Conservation (phyloP, 163 green algal species). For the Chloromonas sp. region DNA sequence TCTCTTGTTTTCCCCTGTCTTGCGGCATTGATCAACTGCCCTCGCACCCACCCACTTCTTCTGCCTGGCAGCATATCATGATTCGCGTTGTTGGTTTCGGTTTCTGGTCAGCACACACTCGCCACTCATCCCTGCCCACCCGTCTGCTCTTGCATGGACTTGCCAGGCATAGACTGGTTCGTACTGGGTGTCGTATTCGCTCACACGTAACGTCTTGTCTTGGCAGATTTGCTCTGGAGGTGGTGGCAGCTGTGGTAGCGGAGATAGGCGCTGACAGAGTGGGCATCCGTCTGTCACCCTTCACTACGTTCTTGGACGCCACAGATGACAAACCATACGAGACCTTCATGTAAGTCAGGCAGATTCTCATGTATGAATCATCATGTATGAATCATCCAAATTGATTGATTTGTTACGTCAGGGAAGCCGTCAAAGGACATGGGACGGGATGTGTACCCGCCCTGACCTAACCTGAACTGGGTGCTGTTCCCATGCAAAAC, state of each 20-base stretch:
- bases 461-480: not conserved
- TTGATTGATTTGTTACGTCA: not conserved
- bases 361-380: not conserved
- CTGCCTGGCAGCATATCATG: too few species aligned
- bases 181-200: not conserved
- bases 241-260: conserved; percentile 44
- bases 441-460: not conserved
- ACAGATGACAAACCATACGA: conserved; percentile 50
- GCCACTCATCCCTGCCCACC: not conserved
- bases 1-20: too few species aligned
- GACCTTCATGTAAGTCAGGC: conserved; percentile 16
- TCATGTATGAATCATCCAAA: not conserved
- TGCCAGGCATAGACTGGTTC: not conserved
- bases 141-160: not conserved
- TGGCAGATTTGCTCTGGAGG: conserved; percentile 61
- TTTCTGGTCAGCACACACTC: not conserved
- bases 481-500: not conserved
- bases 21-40: too few species aligned
- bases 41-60: too few species aligned
- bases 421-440: not conserved
- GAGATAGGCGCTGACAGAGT: conserved; percentile 61
- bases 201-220: not conserved
- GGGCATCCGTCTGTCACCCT: conserved; percentile 64
- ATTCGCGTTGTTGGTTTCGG: too few species aligned
- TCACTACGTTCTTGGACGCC: conserved; percentile 50